Conservation (phyloP, 192 early-diverging fungal species). For the Linnemannia hyalina region DNA sequence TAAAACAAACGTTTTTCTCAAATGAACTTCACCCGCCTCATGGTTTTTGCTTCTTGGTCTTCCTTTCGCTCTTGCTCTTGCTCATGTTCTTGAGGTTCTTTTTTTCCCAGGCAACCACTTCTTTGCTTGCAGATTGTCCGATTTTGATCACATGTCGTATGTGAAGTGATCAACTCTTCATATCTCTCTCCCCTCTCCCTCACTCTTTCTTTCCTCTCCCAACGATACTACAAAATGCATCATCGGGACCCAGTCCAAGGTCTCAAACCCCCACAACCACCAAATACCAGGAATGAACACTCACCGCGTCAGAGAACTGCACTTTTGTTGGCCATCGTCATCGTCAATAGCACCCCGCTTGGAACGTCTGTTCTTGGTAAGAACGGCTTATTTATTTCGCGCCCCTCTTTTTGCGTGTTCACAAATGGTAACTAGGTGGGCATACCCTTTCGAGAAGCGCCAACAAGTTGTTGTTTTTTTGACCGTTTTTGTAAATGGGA, state of each 20-base stretch:
- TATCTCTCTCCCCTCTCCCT: too few species aligned
- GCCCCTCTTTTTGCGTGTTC: too few species aligned
- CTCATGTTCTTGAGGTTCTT: neutral
- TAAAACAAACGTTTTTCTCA: slow-evolving; percentile 10
- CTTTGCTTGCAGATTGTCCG: too few species aligned
- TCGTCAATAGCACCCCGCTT: neutral
- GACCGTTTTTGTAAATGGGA: neutral
- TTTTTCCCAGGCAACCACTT: too few species aligned
- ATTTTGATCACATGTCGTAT: too few species aligned
- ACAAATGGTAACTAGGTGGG: too few species aligned
- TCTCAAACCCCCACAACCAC: neutral
- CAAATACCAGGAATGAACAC: neutral
- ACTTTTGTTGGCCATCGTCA: neutral
- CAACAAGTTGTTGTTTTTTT: too few species aligned
- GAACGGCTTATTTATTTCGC: neutral
- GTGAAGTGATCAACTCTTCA: too few species aligned
- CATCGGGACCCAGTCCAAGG: neutral
- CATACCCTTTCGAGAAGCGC: too few species aligned
- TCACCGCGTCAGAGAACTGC: neutral
- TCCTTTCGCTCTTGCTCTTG: neutral
- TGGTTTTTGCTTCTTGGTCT: neutral
- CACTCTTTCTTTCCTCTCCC: too few species aligned
- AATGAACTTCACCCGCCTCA: neutral
- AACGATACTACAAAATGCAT: neutral
- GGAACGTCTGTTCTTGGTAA: neutral